Base-by-base conservation (phyloP, 106 monocot genomes). In the Ottelia alismoides region DNA sequence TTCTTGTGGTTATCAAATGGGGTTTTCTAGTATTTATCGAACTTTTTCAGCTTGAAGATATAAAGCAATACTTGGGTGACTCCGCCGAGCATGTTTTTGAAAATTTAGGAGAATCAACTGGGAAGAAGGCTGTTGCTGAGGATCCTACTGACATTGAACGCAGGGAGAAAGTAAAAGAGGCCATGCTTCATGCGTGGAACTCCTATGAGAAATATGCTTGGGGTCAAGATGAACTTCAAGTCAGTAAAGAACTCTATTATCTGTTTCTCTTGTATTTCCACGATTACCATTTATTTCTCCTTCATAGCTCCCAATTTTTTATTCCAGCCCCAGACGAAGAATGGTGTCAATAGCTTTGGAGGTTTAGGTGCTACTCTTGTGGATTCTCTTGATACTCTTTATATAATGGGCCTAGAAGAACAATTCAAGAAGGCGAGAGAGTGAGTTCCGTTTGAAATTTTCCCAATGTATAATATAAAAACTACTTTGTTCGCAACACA, bases 161-260 rank as follows among this genome's bases (percentile, higher is more conserved):
- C 25, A 75, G 93, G 62, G 87, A 78, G 68, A 94, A 84, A 57
- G 84, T 94, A 28, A 94, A 88, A 53, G 84, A 94, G 53, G 93
- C 93, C 16, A 94, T 94, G 93, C 80, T 74, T 68, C 93, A 94
- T 72, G 93, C 93, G 20, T 94, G 93, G 93, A 87, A 73, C 59
- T 94, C 93, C 11, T 94, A 94, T 60, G 84, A 57, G 49, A 83
- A 75, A 45, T 84, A 88, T 76, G 87, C 93, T 19, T 94, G 93
- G 93, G 93, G 87, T 45, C 72, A 84, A 57, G 87, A 80, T 74
- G 88, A 90, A 58, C 90, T 92, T 64, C 82, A 92, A 69, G 79
- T 86, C 51, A 53, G 69, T 47, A 43, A 43, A 16, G 40, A 43
- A n/a, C n/a, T n/a, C n/a, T n/a, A n/a, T n/a, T n/a, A n/a, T n/a